Percentiles rank a stretch among this genome's conserved stretches.
Evolutionary conservation across 805 yeast species (phyloP).

Genomic region (Suhomyces canberraensis): DNA sequence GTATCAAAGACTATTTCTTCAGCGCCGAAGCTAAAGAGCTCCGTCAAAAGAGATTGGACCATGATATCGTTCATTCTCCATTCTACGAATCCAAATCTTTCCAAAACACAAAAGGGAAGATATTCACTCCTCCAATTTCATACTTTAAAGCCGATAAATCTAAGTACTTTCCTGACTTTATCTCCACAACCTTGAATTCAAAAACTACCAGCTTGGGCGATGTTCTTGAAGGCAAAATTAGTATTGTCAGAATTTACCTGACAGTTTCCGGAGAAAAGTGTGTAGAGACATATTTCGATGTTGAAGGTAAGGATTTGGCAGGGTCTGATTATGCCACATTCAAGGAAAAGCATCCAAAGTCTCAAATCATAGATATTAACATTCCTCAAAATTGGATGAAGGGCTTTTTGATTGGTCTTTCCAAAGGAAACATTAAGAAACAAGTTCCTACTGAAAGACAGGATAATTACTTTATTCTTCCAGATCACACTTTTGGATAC

Average conservation of each 20-base stretch:
- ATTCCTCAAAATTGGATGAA: conserved; percentile 73
- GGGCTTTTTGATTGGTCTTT: conserved; percentile 51
- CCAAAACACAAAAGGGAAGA: conserved; percentile 76
- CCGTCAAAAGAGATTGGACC: conserved; percentile 38
- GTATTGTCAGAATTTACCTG: conserved; percentile 63
- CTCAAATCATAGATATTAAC: conserved; percentile 75
- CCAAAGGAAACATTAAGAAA: conserved; percentile 42
- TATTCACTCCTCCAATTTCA: conserved; percentile 79
- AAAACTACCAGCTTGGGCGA: conserved; percentile 34
- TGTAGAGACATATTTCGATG: conserved; percentile 56
- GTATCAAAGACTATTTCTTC: conserved; percentile 24
- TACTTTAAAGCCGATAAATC: conserved; percentile 72
- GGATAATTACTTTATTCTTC: conserved; percentile 58
- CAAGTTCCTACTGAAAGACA: conserved; percentile 48
- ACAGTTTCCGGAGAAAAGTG: conserved; percentile 70
- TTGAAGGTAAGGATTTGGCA: conserved; percentile 37
- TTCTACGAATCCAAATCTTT: conserved; percentile 45
- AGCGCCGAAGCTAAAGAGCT: conserved; percentile 34
- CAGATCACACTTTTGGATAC: conserved; percentile 56
- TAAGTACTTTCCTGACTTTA: conserved; percentile 77
- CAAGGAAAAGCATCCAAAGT: conserved; percentile 41
- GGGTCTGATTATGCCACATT: conserved; percentile 42
- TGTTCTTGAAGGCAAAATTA: conserved; percentile 46
- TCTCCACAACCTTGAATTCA: conserved; percentile 50
- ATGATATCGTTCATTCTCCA: conserved; percentile 42